Evolutionary conservation across 2,329 filamentous ascomycete species (phyloP), one percentile per base, ranked within the genome.

Genomic region (Phaeophleospora eucalypticola): DNA sequence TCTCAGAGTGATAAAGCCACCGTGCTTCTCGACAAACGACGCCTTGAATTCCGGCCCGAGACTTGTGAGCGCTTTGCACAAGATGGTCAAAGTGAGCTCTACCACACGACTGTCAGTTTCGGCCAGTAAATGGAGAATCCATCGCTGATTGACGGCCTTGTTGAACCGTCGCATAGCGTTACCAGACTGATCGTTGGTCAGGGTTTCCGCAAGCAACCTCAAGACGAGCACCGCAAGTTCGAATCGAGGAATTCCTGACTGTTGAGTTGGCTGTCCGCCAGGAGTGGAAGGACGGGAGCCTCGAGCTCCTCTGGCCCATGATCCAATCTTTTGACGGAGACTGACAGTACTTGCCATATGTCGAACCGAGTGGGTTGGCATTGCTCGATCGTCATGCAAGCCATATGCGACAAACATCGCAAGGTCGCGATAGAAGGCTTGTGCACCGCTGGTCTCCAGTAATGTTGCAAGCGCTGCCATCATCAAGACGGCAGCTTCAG

Each of bases 321-420:
- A 62, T 7, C 51, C 51, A 9, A 58, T 48, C 36, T 58, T 58
- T 40, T 60, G 57, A 2, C 59, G 50, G 10, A 62, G 21, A 14
- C 54, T 50, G n/a, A 62, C 58, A 14, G 58, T 54, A 43, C 56
- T 60, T 7, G 58, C 56, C 18, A 65, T 54, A 40, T 44, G 58
- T 10, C 57, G 58, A 18, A 55, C 40, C 4, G 57, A 39, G 18
- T 53, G 41, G 7, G 43, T 43, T n/a, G 58, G 55, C 41, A 55
- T 49, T 1, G 69, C 63, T 65, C 78, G 57, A 65, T 71, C 70
- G 43, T 81, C 80, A 62, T 96, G 89, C 52, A 96, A 81, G 4
- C 89, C 85, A 65, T 93, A 98, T 0, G 91, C 96, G 54, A 98
- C 86, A 63, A 95, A 97, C 17, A 97, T 77, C 2, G 93, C 88